Evolutionary conservation across 1,139 yeast species (phyloP), one percentile per base, ranked within the genome.

Genomic region (Yamadazyma friedrichii): DNA sequence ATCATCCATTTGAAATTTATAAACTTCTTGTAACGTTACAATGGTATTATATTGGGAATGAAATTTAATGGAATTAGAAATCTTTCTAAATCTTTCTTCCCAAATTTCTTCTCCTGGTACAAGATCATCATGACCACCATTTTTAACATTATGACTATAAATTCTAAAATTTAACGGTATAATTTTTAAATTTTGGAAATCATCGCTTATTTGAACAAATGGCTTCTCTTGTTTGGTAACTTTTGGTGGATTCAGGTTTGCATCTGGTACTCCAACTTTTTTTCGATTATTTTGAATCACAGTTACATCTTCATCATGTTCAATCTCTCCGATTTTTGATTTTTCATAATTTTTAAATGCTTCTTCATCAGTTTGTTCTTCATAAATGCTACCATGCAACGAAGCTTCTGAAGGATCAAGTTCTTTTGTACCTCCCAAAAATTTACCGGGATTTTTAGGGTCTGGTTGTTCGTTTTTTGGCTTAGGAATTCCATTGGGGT

Each of bases 121-220:
- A 15, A 65, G 50, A 6, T 40, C 42, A 5, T 49, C 54, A 41
- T 58, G 60, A 11, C 62, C 67, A 3, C 69, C 71, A 45, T 65
- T 67, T 42, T 64, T 65, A 36, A 67, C 58, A 48, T 68, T 68
- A 43, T 68, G 74, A 5, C 70, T 62, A 46, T 67, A 67, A 15
- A 68, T 56, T 27, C 73, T 55, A 48, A 68, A 64, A 13, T 42
- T 43, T 4, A 65, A 37, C 1, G 59, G 56, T 6, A 48, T 41
- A 11, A 55, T 47, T 6, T 39, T 39, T 12, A 42, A 37, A n/a
- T 38, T 42, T 12, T 39, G 31, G 29, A 57, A 51, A 31, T 51
- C 43, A 10, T 46, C 46, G 3, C 56, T 53, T 2, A 60, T 45
- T 3, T 44, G 36, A 2, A 61, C 52, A 15, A 45, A 50, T 15